A percentile compares a stretch with the other conserved stretches of the same genome.
phyloP scores from a whole-genome alignment of 2,329 filamentous ascomycete genomes.

The Aspergillus intermedius region DNA sequence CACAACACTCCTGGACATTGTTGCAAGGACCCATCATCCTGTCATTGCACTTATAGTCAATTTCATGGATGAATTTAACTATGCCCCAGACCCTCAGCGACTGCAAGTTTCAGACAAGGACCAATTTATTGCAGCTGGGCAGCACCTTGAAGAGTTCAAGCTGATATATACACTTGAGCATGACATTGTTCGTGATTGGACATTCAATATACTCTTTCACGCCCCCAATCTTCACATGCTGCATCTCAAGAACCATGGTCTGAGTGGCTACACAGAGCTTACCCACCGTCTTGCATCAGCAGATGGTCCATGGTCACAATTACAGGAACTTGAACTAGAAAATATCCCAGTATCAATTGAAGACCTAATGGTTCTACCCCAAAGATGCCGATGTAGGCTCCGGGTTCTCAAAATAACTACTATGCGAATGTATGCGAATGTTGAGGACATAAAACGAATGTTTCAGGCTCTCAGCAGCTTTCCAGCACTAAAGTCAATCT shows the following conservation, averaged over 20 bases:
- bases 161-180: background rate
- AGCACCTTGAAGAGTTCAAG: background rate
- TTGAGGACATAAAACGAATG: background rate
- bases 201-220: background rate
- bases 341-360: background rate
- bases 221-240: background rate
- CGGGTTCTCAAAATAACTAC: background rate
- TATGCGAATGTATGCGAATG: background rate
- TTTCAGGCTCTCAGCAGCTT: background rate
- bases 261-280: background rate
- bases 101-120: background rate
- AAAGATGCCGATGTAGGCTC: background rate
- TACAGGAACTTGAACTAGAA: background rate
- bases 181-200: background rate
- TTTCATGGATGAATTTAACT: background rate
- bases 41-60: background rate
- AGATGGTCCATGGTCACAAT: background rate
- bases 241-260: background rate
- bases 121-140: background rate
- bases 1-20: background rate
- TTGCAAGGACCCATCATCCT: background rate
- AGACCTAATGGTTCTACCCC: background rate
- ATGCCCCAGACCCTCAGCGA: background rate
- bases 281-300: background rate
- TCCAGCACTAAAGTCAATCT: background rate